Conservation (phyloP, 2,329 filamentous ascomycete genomes). For the Colletotrichum kahawae region DNA sequence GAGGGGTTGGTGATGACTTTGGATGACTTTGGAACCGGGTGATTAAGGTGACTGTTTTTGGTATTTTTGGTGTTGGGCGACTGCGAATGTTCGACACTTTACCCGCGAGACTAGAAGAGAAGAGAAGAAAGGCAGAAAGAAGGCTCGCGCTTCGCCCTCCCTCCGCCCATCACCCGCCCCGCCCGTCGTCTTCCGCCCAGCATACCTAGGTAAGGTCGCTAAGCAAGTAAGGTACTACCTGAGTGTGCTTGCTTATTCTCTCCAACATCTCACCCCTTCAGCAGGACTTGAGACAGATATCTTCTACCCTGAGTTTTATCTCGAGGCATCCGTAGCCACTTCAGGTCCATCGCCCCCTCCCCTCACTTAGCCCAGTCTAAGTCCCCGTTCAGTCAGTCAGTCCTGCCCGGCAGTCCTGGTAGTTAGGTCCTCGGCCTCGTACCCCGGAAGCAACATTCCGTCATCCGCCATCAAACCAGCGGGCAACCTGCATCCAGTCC, state of each 20-base stretch:
- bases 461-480: not conserved
- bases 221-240: not conserved
- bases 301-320: not conserved
- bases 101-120: not conserved
- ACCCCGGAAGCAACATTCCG: not conserved
- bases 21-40: not conserved
- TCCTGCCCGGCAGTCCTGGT: not conserved
- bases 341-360: not conserved
- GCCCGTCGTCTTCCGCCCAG: not conserved
- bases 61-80: not conserved
- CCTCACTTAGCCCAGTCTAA: not conserved
- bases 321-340: not conserved
- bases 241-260: not conserved
- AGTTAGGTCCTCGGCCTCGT: not conserved
- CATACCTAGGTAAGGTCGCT: not conserved
- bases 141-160: not conserved
- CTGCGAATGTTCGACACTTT: not conserved
- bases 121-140: not conserved
- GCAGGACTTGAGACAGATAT: slow-evolving; percentile 3
- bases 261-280: not conserved
- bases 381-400: not conserved
- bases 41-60: not conserved
- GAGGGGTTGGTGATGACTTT: not conserved
- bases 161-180: not conserved
- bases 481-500: not conserved